phyloP scores from a whole-genome alignment of 1,284 basidiomycete species.

The Xanthoconium separans region DNA sequence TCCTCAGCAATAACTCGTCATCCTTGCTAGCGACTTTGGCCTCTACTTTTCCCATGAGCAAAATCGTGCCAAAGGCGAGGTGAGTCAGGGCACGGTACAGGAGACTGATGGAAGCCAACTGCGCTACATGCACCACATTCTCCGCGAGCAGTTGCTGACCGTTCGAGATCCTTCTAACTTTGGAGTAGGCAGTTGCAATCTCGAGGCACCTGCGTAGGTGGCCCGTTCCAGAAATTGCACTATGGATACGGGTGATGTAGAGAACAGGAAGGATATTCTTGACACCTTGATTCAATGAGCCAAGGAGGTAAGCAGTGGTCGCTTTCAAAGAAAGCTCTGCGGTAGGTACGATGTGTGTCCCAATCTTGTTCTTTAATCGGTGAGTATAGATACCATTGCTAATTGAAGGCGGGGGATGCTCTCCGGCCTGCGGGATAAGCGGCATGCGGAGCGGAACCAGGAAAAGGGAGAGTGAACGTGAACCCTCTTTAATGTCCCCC shows the following conservation, averaged over 20 bases:
- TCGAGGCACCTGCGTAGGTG: slow-evolving; percentile 62
- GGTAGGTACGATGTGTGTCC: slow-evolving; percentile 75
- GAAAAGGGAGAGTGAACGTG: slow-evolving; percentile 70
- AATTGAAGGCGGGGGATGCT: slow-evolving; percentile 43
- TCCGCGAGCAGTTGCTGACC: slow-evolving; percentile 52
- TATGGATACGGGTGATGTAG: slow-evolving; percentile 76
- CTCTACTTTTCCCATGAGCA: slow-evolving; percentile 64
- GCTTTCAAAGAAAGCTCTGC: slow-evolving; percentile 70
- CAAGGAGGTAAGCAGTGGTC: slow-evolving; percentile 66
- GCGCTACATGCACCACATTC: slow-evolving; percentile 59
- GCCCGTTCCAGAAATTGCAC: slow-evolving; percentile 57
- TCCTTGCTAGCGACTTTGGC: slow-evolving; percentile 47
- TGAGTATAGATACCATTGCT: slow-evolving; percentile 75
- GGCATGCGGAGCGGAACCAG: slow-evolving; percentile 63
- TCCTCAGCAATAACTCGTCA: slow-evolving; percentile 55
- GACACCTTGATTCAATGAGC: slow-evolving; percentile 62
- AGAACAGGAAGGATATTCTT: slow-evolving; percentile 69
- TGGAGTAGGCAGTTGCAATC: slow-evolving; percentile 62
- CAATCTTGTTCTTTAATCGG: slow-evolving; percentile 78
- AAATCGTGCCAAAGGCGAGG: slow-evolving; percentile 56
- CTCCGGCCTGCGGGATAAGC: slow-evolving; percentile 41
- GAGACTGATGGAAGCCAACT: slow-evolving; percentile 58
- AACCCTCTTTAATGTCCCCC: slow-evolving; percentile 50
- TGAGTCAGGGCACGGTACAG: slow-evolving; percentile 67
- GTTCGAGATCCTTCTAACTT: slow-evolving; percentile 52